Evolutionary conservation across 345 rosid species (phyloP).

Genomic region (Crucihimalaya himalaica): DNA sequence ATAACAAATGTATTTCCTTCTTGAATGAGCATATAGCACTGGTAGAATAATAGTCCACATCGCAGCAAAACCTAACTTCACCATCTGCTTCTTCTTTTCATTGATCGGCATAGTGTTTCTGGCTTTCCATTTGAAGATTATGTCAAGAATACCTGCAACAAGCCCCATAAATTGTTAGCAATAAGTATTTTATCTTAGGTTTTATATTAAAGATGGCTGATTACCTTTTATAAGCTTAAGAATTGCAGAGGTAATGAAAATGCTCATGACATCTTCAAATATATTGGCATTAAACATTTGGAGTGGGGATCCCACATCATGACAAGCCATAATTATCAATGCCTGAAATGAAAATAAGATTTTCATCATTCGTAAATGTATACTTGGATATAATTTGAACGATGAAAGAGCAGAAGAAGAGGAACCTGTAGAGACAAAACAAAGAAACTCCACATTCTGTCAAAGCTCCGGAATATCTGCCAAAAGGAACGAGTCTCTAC

Average conservation of each 20-base stretch:
- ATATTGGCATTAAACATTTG: slow-evolving; percentile 65
- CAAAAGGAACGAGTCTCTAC: slow-evolving; percentile 93
- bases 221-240: slow-evolving; percentile 78
- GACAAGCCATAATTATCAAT: slow-evolving; percentile 94
- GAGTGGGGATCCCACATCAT: slow-evolving; percentile 85
- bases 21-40: slow-evolving; percentile 64
- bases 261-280: slow-evolving; percentile 90
- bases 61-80: slow-evolving; percentile 69
- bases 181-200: background rate
- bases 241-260: slow-evolving; percentile 84
- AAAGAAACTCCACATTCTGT: slow-evolving; percentile 95
- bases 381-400: background rate
- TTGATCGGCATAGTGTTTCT: slow-evolving; percentile 61
- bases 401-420: slow-evolving; percentile 31
- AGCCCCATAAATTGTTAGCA: slow-evolving; percentile 22
- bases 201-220: slow-evolving; percentile 4
- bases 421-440: slow-evolving; percentile 88
- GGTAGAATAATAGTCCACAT: slow-evolving; percentile 90
- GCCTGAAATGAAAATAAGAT: slow-evolving; percentile 55
- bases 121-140: slow-evolving; percentile 83
- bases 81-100: slow-evolving; percentile 59
- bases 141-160: slow-evolving; percentile 78
- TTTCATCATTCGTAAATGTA: background rate
- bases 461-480: slow-evolving; percentile 98
- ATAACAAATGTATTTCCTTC: slow-evolving; percentile 82